A percentile compares a stretch with the other conserved stretches of the same genome.
phyloP scores from a whole-genome alignment of 805 yeast species.

The Cyberlindnera veronae region DNA sequence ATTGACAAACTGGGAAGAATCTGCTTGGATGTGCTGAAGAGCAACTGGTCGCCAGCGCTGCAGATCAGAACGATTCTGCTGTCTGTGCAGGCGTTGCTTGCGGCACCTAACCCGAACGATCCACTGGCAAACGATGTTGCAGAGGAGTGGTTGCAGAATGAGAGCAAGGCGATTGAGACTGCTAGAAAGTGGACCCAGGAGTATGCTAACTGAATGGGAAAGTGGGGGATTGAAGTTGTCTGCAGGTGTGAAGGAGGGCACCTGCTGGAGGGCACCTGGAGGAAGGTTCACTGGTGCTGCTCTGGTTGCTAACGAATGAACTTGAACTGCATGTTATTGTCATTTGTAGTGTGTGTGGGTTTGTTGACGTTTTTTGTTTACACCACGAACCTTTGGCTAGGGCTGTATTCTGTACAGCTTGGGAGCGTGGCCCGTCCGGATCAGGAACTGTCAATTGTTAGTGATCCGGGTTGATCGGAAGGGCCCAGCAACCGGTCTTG shows the following conservation, averaged over 20 bases:
- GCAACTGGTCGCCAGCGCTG: conserved; percentile 97
- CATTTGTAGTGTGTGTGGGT: too few relatives aligned
- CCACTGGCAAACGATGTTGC: conserved; percentile 98
- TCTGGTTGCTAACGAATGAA: too few relatives aligned
- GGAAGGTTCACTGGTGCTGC: too few relatives aligned
- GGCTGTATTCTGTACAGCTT: too few relatives aligned
- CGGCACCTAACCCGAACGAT: conserved; percentile 97
- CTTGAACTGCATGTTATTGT: too few relatives aligned
- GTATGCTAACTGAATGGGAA: conserved; percentile 7
- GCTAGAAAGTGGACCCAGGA: conserved; percentile 51
- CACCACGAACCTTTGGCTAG: too few relatives aligned
- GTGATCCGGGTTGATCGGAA: too few relatives aligned
- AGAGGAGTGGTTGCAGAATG: conserved; percentile 90
- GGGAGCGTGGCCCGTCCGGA: too few relatives aligned
- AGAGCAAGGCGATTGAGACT: conserved; percentile 70
- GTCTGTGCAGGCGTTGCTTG: conserved; percentile 88
- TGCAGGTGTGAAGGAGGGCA: neutral
- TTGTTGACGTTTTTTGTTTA: too few relatives aligned
- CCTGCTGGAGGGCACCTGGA: too few relatives aligned
- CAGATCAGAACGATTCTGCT: conserved; percentile 90
- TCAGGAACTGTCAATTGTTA: too few relatives aligned
- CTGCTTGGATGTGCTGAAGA: conserved; percentile 90
- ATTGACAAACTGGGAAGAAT: conserved; percentile 94
- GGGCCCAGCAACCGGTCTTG: too few relatives aligned
- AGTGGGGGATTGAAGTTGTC: neutral